Evolutionary conservation across 129 eudicot genomes (phyloP).

Genomic region (Flaveria sonorensis): DNA sequence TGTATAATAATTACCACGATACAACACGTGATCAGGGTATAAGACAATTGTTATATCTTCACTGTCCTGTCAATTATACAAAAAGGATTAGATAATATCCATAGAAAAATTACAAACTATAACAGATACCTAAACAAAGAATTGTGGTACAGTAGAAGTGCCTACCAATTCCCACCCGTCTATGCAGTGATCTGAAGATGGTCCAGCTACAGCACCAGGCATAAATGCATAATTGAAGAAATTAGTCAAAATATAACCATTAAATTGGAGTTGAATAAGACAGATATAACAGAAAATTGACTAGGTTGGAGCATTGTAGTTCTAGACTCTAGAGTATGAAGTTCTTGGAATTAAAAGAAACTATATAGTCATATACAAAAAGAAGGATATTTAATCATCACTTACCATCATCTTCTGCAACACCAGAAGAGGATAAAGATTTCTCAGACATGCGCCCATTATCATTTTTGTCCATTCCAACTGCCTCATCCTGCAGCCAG

Average conservation of each 20-base stretch:
- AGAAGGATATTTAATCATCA: not conserved
- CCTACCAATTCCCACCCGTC: constrained; percentile 60
- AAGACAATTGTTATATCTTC: constrained; percentile 47
- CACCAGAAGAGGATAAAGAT: constrained; percentile 44
- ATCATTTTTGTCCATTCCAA: constrained; percentile 45
- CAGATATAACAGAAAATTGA: not conserved
- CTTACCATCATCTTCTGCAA: constrained; percentile 45
- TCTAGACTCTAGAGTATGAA: not conserved
- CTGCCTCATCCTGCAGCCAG: constrained; percentile 53
- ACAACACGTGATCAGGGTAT: constrained; percentile 63
- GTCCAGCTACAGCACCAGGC: constrained; percentile 42
- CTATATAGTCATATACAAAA: constrained; percentile 4
- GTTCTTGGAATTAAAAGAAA: not conserved
- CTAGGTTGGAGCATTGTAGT: not conserved
- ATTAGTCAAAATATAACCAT: not conserved
- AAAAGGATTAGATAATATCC: constrained; percentile 9
- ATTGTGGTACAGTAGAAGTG: not conserved
- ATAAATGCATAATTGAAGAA: constrained; percentile 33
- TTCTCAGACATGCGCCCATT: constrained; percentile 47
- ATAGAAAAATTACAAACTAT: not conserved
- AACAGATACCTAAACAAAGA: not conserved
- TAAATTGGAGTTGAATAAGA: not conserved
- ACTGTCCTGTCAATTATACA: constrained; percentile 48
- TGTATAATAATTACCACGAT: constrained; percentile 42
- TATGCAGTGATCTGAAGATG: constrained; percentile 41